Percentiles rank a stretch among this genome's conserved stretches.
Evolutionary conservation across 208 protist species (phyloP).

Genomic region (Tritrichomonas musculus): DNA sequence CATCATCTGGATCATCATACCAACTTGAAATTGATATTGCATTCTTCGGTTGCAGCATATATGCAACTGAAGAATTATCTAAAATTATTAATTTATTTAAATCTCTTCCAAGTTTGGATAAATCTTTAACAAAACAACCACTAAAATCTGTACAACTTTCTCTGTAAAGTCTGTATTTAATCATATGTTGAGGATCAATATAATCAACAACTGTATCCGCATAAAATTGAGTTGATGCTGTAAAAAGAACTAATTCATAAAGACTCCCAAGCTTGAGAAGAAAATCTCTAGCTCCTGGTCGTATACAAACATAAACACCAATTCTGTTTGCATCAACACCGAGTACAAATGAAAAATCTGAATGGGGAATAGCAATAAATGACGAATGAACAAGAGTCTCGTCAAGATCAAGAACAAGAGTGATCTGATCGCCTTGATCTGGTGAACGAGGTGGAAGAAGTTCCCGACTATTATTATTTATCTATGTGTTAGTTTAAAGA

Average conservation of each 20-base stretch:
- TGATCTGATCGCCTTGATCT: background rate
- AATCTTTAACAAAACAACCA: slow-evolving; percentile 15
- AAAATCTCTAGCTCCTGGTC: background rate
- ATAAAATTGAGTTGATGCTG: background rate
- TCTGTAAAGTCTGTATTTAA: slow-evolving; percentile 20
- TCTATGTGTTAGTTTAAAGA: too few relatives aligned
- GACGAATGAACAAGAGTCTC: slow-evolving; percentile 35
- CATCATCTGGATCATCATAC: slow-evolving; percentile 30
- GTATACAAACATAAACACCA: background rate
- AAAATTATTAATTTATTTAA: slow-evolving; percentile 22
- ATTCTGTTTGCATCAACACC: background rate
- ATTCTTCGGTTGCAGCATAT: slow-evolving; percentile 25
- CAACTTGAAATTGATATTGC: slow-evolving; percentile 13
- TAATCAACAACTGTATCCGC: slow-evolving; percentile 5
- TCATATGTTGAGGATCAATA: background rate
- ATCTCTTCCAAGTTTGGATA: background rate
- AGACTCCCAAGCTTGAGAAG: background rate
- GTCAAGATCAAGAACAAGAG: slow-evolving; percentile 16
- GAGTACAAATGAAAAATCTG: slow-evolving; percentile 3
- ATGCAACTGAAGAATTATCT: slow-evolving; percentile 24
- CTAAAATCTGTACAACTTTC: slow-evolving; percentile 28
- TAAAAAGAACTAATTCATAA: slow-evolving; percentile 30
- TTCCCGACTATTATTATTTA: background rate
- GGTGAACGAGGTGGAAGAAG: background rate
- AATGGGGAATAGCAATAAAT: background rate